These are phyloP conservation scores for Gastrolobium villosum DNA, from an alignment of 306 rosid species.

Conservation along the genomic window DNA sequence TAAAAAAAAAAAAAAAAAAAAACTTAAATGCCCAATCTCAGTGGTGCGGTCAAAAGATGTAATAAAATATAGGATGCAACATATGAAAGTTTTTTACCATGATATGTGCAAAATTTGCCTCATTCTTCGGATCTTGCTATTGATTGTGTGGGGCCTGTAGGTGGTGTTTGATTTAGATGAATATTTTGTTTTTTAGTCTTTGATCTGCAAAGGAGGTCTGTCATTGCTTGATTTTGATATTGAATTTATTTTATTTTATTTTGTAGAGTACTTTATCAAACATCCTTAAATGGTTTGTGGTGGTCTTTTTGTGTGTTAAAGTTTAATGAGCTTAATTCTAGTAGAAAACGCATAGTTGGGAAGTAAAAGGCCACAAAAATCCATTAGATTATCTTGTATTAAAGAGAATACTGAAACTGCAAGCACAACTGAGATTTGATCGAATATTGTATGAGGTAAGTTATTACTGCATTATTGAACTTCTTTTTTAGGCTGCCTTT, in stretches of 20 bases:
- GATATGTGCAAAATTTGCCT: not conserved
- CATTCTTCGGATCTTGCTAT: conserved; percentile 22
- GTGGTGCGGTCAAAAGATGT: conserved; percentile 6
- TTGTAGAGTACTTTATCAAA: conserved; percentile 1
- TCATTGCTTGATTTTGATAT: conserved; percentile 10
- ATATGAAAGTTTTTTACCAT: not conserved
- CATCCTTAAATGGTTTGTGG: conserved; percentile 6
- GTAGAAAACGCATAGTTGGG: conserved; percentile 16
- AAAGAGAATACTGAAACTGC: not conserved
- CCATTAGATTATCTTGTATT: conserved; percentile 20
- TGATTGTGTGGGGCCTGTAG: conserved; percentile 5
- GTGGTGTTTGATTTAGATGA: conserved; percentile 3
- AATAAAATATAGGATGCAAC: not conserved
- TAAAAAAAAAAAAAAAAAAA: not conserved
- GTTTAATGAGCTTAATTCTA: conserved; percentile 11
- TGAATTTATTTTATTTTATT: conserved; percentile 3
- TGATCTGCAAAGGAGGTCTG: not conserved
- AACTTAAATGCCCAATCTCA: conserved; percentile 19
- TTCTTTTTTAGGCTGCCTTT: not conserved
- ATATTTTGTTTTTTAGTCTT: not conserved
- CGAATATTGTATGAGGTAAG: conserved; percentile 5
- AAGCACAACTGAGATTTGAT: conserved; percentile 15
- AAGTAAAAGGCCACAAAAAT: conserved; percentile 17
- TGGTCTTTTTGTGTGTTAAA: not conserved
- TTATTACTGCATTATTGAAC: conserved; percentile 27